Evolutionary conservation across 495 filamentous ascomycete genomes (phyloP).

Genomic region (Podospora fimiseda): DNA sequence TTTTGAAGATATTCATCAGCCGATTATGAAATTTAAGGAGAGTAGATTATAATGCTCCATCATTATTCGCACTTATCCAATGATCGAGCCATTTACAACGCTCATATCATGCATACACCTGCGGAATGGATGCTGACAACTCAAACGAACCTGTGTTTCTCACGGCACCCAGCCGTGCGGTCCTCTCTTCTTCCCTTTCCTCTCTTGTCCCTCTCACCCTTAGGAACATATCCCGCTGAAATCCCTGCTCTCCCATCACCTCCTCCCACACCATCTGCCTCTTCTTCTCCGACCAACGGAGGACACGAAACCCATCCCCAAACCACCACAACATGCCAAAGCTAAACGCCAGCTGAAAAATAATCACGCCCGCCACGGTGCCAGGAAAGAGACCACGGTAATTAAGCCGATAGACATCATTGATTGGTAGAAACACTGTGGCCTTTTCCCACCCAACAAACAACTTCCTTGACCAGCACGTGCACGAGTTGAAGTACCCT

Average conservation of each 20-base stretch:
- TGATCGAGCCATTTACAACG: too few species aligned
- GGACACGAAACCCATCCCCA: background rate
- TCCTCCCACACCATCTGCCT: background rate
- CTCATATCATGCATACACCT: too few species aligned
- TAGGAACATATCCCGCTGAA: background rate
- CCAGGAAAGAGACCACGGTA: background rate
- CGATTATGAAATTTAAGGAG: too few species aligned
- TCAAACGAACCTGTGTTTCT: too few species aligned
- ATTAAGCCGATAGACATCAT: background rate
- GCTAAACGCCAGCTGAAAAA: background rate
- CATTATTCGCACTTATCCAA: too few species aligned
- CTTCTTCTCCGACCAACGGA: background rate
- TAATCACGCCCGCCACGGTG: background rate
- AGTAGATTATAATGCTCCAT: too few species aligned
- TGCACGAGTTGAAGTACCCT: background rate
- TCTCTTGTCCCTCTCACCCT: too few species aligned
- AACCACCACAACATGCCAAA: background rate
- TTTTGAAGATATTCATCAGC: too few species aligned
- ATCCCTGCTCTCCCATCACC: background rate
- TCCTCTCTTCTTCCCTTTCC: too few species aligned
- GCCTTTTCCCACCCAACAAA: background rate
- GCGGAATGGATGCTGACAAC: too few species aligned
- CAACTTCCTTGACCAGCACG: background rate
- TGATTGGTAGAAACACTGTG: background rate
- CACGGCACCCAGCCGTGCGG: too few species aligned